These are phyloP conservation scores for Fomitopsis betulina DNA, from an alignment of 1,284 basidiomycete genomes.

Conservation along the genomic window DNA sequence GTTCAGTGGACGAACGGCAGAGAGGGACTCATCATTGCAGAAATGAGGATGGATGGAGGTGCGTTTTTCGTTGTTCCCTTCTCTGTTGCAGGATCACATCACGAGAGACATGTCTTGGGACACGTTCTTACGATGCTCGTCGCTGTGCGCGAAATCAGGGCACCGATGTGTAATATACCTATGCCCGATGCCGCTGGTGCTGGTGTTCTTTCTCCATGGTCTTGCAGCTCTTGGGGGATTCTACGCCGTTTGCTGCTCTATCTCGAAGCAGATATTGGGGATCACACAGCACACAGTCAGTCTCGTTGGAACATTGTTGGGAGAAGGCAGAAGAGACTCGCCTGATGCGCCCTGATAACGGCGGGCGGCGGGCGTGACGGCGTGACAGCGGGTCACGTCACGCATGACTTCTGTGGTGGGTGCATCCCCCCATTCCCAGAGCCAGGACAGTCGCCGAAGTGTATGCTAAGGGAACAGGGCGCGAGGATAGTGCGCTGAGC, in stretches of 20 bases:
- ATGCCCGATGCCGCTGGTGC: too few species aligned
- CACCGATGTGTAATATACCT: not conserved
- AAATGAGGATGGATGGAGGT: not conserved
- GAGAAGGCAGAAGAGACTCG: not conserved
- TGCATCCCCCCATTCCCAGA: not conserved
- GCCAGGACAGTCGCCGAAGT: not conserved
- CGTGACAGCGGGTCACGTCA: constrained; percentile 2
- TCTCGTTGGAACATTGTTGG: not conserved
- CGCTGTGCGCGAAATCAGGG: not conserved
- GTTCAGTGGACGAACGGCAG: not conserved
- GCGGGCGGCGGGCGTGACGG: not conserved
- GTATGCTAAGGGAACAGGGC: not conserved
- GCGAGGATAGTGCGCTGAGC: not conserved
- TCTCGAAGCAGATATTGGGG: not conserved
- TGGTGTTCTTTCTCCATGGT: not conserved
- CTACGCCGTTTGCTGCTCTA: too few species aligned
- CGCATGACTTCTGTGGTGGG: not conserved
- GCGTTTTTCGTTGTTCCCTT: not conserved
- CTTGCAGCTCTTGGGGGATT: not conserved
- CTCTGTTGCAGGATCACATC: not conserved
- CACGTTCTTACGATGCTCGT: not conserved
- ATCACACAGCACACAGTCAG: constrained; percentile 1
- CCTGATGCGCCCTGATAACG: constrained; percentile 1
- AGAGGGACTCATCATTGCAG: not conserved
- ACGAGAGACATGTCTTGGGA: not conserved